These are phyloP conservation scores for Aspergillus avenaceus DNA, from an alignment of 495 filamentous ascomycete genomes.

Conservation along the genomic window DNA sequence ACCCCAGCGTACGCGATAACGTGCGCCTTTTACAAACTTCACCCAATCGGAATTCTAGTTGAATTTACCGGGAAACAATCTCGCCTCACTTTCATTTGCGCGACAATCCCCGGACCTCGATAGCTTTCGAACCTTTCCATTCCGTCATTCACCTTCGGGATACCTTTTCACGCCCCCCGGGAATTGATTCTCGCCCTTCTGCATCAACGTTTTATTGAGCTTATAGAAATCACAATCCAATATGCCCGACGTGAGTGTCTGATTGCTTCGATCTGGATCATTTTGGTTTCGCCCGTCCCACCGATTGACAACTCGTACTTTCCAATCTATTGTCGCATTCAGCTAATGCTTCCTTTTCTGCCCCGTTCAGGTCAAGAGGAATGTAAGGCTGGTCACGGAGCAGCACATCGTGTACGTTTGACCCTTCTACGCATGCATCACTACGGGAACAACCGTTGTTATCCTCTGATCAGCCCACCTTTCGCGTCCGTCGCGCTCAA, in stretches of 20 bases:
- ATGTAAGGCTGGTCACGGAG: conserved; percentile 86
- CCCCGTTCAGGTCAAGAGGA: conserved; percentile 67
- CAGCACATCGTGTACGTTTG: conserved; percentile 77
- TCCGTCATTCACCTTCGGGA: neutral
- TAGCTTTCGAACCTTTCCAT: neutral
- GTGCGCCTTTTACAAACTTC: neutral
- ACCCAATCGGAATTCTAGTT: neutral
- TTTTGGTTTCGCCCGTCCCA: neutral
- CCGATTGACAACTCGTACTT: neutral
- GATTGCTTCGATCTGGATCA: neutral
- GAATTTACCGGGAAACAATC: neutral
- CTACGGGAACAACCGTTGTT: neutral
- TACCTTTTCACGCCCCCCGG: neutral
- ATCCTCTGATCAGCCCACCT: neutral
- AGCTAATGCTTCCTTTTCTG: conserved; percentile 8
- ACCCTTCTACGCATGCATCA: conserved; percentile 2
- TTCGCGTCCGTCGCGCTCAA: neutral
- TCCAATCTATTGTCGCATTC: conserved; percentile 10
- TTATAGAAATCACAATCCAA: conserved; percentile 10
- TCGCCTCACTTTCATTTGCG: conserved; percentile 2
- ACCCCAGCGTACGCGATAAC: neutral
- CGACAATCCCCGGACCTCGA: neutral
- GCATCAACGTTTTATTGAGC: no score
- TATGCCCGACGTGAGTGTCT: conserved; percentile 46
- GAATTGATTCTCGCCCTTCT: neutral